Percentiles rank a stretch among this genome's conserved stretches.
Conservation (phyloP, 257 asterid genomes). For the Salvia rosmarinus region DNA sequence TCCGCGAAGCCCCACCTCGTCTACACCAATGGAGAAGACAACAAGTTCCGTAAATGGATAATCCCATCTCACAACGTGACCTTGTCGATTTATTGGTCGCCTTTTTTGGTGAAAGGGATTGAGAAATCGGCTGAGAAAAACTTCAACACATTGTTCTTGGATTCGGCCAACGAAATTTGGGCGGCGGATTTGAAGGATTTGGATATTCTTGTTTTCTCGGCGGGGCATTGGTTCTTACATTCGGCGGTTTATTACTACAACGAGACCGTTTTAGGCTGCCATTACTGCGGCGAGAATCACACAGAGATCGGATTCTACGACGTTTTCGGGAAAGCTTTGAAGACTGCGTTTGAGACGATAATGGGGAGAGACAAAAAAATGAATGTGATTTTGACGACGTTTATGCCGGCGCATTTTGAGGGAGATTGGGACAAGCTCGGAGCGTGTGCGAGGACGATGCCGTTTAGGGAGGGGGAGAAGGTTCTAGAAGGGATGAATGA, state of each 20-base stretch:
- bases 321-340: slow-evolving; percentile 52
- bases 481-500: slow-evolving; percentile 57
- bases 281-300: slow-evolving; percentile 47
- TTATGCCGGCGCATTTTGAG: slow-evolving; percentile 78
- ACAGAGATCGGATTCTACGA: slow-evolving; percentile 66
- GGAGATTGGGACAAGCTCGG: slow-evolving; percentile 88
- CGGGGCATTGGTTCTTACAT: slow-evolving; percentile 77
- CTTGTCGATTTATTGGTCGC: slow-evolving; percentile 81
- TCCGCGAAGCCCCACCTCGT: slow-evolving; percentile 53
- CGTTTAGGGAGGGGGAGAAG: slow-evolving; percentile 48
- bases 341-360: slow-evolving; percentile 48
- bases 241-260: slow-evolving; percentile 50
- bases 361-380: background rate
- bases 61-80: slow-evolving; percentile 50
- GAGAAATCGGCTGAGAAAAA: slow-evolving; percentile 46
- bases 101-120: slow-evolving; percentile 68
- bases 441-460: slow-evolving; percentile 65
- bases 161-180: slow-evolving; percentile 65
- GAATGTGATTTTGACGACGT: slow-evolving; percentile 58
- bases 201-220: slow-evolving; percentile 58
- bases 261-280: slow-evolving; percentile 64
- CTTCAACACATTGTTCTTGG: slow-evolving; percentile 55
- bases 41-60: slow-evolving; percentile 69
- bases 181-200: slow-evolving; percentile 47
- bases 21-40: slow-evolving; percentile 53